Percentiles rank a stretch among this genome's conserved stretches.
These are phyloP conservation scores for Thelonectria blattea DNA, from an alignment of 2,329 filamentous ascomycete species.

Conservation along the genomic window DNA sequence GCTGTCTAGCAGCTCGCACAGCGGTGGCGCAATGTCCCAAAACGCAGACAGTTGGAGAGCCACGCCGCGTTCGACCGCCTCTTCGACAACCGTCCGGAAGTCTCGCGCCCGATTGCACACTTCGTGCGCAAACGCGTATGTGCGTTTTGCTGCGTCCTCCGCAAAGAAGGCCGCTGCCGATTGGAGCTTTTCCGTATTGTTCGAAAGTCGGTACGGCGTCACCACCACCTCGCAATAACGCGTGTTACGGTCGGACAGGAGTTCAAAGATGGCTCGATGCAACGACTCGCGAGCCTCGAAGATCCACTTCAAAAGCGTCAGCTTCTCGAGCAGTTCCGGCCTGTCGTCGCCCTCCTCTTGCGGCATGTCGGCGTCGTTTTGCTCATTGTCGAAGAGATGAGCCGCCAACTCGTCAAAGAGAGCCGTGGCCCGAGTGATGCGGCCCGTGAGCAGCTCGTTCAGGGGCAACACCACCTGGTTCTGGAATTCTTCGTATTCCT, in stretches of 20 bases:
- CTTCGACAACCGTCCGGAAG: constrained; percentile 80
- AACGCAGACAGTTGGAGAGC: constrained; percentile 93
- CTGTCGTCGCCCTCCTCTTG: constrained; percentile 96
- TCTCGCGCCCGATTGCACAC: constrained; percentile 75
- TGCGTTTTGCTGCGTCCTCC: constrained; percentile 76
- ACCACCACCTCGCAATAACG: constrained; percentile 86
- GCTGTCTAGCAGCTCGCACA: constrained; percentile 79
- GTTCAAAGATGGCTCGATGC: constrained; percentile 83
- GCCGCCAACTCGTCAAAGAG: constrained; percentile 79
- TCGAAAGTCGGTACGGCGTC: constrained; percentile 76
- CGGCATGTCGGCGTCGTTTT: constrained; percentile 75
- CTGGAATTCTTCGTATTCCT: constrained; percentile 85
- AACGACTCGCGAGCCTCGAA: constrained; percentile 92
- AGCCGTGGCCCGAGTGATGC: constrained; percentile 74
- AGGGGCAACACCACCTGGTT: constrained; percentile 81
- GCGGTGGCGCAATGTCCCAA: constrained; percentile 93
- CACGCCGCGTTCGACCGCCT: constrained; percentile 85
- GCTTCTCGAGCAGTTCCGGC: constrained; percentile 90
- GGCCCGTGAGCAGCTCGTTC: constrained; percentile 77
- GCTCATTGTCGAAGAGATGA: constrained; percentile 71
- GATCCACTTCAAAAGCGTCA: constrained; percentile 95
- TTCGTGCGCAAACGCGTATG: constrained; percentile 73
- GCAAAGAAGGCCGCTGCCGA: constrained; percentile 84
- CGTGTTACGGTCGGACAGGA: constrained; percentile 84
- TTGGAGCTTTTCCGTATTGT: constrained; percentile 78